A percentile compares a stretch with the other conserved stretches of the same genome.
These are phyloP conservation scores for Isatis tinctoria DNA, from an alignment of 345 rosid species.

Conservation along the genomic window DNA sequence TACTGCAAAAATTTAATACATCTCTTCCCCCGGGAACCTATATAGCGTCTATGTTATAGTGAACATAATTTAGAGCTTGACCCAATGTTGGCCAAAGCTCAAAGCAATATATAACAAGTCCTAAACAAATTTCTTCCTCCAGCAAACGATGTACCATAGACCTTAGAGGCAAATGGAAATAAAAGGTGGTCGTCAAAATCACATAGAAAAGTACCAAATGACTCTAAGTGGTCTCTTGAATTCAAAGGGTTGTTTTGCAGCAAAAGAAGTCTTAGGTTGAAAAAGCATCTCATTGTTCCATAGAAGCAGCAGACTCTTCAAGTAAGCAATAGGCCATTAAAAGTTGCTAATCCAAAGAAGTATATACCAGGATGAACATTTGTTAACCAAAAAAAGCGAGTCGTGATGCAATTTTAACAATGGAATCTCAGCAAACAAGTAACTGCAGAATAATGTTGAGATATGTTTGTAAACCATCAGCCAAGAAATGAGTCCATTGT, in stretches of 20 bases:
- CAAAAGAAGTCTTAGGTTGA: background rate
- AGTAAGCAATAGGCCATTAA: background rate
- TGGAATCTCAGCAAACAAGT: conserved; percentile 7
- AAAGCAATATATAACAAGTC: background rate
- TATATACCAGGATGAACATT: background rate
- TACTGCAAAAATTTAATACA: background rate
- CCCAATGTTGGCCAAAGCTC: background rate
- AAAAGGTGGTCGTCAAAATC: background rate
- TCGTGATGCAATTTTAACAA: background rate
- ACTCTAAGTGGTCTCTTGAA: background rate
- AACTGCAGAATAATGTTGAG: background rate
- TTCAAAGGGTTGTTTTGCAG: background rate
- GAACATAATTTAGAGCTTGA: background rate
- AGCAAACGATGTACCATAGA: background rate
- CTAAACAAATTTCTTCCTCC: background rate
- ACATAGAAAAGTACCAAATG: conserved; percentile 6
- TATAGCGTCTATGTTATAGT: conserved; percentile 23
- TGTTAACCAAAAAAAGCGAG: background rate
- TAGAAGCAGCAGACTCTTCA: background rate
- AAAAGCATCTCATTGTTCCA: background rate
- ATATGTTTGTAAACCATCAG: background rate
- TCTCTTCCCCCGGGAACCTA: background rate
- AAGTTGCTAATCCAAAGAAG: background rate
- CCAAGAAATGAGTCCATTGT: background rate
- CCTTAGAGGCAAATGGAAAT: background rate